Evolutionary conservation across 192 early-diverging fungal genomes (phyloP).

Genomic region (Umbelopsis sp.): DNA sequence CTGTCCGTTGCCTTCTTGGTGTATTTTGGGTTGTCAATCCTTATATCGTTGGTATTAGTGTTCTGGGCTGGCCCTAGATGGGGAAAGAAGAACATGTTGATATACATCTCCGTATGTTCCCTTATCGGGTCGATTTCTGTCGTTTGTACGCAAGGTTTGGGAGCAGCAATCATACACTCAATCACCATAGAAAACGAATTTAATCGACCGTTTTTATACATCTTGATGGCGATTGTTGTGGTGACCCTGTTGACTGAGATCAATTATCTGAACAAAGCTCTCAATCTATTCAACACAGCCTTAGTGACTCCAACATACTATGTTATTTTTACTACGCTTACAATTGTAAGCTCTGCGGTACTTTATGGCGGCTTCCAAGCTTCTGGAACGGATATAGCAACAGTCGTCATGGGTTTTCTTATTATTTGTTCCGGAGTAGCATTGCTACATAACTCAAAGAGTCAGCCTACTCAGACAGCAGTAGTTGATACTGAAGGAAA

Average conservation of each 20-base stretch:
- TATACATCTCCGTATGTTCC: slow-evolving; percentile 92
- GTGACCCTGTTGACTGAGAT: slow-evolving; percentile 86
- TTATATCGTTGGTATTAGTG: slow-evolving; percentile 68
- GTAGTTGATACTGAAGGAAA: slow-evolving; percentile 18
- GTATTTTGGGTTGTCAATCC: slow-evolving; percentile 68
- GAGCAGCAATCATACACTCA: slow-evolving; percentile 85
- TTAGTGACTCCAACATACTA: slow-evolving; percentile 91
- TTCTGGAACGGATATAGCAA: slow-evolving; percentile 71
- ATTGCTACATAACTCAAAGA: slow-evolving; percentile 58
- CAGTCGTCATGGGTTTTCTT: slow-evolving; percentile 83
- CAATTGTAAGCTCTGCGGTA: slow-evolving; percentile 87
- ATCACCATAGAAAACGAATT: slow-evolving; percentile 87
- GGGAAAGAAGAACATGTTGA: slow-evolving; percentile 80
- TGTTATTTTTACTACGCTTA: slow-evolving; percentile 92
- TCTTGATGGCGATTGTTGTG: slow-evolving; percentile 77
- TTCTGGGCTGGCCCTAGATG: slow-evolving; percentile 74
- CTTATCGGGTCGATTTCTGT: slow-evolving; percentile 89
- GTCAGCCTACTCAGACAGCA: slow-evolving; percentile 20
- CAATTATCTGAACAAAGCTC: slow-evolving; percentile 96
- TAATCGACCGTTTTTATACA: slow-evolving; percentile 77
- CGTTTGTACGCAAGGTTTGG: slow-evolving; percentile 86
- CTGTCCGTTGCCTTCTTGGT: slow-evolving; percentile 59
- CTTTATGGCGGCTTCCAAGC: slow-evolving; percentile 84
- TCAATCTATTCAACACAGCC: slow-evolving; percentile 90
- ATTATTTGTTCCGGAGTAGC: slow-evolving; percentile 92